phyloP scores from a whole-genome alignment of 148 eudicot genomes.

The Euryodendron excelsum region DNA sequence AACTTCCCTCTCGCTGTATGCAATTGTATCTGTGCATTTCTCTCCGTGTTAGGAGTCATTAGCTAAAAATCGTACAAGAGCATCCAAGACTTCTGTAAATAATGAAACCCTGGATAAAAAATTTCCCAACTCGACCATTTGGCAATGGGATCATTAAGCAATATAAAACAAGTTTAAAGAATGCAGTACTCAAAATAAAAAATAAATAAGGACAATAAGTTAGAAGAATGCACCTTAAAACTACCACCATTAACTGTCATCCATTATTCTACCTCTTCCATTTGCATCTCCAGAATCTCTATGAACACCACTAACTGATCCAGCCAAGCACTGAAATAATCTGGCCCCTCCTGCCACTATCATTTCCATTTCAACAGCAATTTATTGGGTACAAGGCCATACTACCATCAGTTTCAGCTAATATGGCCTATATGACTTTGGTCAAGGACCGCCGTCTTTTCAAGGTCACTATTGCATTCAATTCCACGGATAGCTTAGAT shows the following conservation, averaged over 20 bases:
- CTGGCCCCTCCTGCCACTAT: not conserved
- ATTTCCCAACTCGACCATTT: constrained; percentile 6
- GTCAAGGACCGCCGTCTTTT: too few species aligned
- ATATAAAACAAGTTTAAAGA: too few species aligned
- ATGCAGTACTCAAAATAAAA: too few species aligned
- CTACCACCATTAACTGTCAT: not conserved
- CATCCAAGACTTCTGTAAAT: not conserved
- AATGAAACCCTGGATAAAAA: constrained; percentile 2
- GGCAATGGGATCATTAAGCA: not conserved
- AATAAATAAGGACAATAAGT: not conserved
- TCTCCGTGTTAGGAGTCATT: too few species aligned
- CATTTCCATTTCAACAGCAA: not conserved
- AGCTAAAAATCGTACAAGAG: not conserved
- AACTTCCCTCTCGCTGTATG: not conserved
- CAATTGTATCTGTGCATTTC: too few species aligned
- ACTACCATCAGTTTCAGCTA: not conserved
- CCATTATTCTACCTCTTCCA: constrained; percentile 8
- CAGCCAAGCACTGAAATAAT: not conserved
- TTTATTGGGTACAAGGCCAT: not conserved
- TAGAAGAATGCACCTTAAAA: not conserved
- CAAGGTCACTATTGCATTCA: not conserved
- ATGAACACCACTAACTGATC: not conserved
- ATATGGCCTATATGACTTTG: too few species aligned
- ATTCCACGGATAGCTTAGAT: not conserved
- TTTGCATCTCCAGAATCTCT: constrained; percentile 4